Conservation (phyloP, 139 green algal species). For the Tetraselmis chui region DNA sequence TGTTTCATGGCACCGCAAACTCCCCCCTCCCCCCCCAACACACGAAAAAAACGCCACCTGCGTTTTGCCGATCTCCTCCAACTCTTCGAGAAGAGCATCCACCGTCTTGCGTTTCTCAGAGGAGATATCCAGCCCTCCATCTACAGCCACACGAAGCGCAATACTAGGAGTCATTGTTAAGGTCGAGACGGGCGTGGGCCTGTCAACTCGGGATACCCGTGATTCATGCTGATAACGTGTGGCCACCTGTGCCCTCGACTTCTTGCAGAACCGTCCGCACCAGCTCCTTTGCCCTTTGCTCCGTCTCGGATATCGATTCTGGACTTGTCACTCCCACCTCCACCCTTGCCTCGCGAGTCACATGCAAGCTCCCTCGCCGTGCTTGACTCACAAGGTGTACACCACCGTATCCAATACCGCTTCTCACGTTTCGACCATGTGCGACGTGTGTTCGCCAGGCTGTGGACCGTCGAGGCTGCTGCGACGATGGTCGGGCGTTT, state of each 20-base stretch:
- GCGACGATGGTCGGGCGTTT: no score
- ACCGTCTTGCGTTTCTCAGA: constrained; percentile 12
- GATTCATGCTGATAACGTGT: neutral
- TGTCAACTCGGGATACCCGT: neutral
- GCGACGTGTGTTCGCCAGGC: no score
- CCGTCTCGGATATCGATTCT: no score
- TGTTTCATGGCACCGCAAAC: no score
- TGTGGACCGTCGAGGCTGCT: no score
- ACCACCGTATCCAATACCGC: no score
- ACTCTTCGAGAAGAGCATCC: constrained; percentile 32
- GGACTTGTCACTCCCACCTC: no score
- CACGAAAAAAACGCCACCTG: neutral
- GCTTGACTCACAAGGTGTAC: no score
- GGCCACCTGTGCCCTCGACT: neutral
- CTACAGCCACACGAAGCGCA: constrained; percentile 13
- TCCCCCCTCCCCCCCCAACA: neutral
- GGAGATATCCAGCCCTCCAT: constrained; percentile 37
- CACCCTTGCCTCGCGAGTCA: no score
- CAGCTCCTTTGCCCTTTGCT: neutral
- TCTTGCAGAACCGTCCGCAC: neutral
- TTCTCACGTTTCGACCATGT: no score
- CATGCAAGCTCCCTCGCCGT: no score
- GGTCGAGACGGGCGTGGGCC: neutral
- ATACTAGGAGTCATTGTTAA: neutral
- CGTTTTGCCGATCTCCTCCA: constrained; percentile 31